Base-by-base conservation (phyloP, 805 yeast species). In the Groenewaldozyma salmanticensis region DNA sequence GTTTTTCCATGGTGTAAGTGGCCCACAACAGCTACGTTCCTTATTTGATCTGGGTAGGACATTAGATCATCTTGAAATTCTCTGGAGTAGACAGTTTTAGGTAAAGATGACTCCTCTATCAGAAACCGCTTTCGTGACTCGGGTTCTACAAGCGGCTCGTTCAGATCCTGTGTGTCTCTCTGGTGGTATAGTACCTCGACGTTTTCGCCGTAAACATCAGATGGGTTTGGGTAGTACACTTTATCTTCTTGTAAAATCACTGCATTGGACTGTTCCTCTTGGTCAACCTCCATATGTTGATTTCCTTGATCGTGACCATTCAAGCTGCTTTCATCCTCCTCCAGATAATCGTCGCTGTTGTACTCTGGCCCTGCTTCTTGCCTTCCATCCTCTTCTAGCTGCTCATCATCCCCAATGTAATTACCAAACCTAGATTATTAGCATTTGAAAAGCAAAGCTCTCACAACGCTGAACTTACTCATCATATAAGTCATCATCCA, bases 1-100 rank as follows among this genome's bases (percentile, higher is more conserved):
- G 97, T 83, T 61, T 92, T 92, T 1, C 99, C 99, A 4, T 85
- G 77, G 51, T 84, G 83, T 1, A 82, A 56, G 33, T 77, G 74
- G 0, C 98, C 98, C n/a, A 79, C 75, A 1, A 92, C 50, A 0
- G 88, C 81, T 15, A 88, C 63, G 58, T 82, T 88, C 37, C 94
- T 69, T 5, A 79, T 68, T 49, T 80, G 76, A 11, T 75, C 76
- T 0, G 94, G 86, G 1, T 74, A 50, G 6, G 51, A 46, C 50
- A 76, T 53, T 37, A 74, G 50, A 3, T 70, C 64, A 17, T 67
- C 51, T 67, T 85, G 67, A 20, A 19, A 42, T 13, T 75, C 73
- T 40, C 82, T 69, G 5, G 81, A 71, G 51, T 77, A 86, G 0
- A 59, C 54, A 0, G 81, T 70, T 33, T 66, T 64, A 0, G 95